Conservation (phyloP, 176 grass and related monocot genomes). For the Aegilops bicornis region DNA sequence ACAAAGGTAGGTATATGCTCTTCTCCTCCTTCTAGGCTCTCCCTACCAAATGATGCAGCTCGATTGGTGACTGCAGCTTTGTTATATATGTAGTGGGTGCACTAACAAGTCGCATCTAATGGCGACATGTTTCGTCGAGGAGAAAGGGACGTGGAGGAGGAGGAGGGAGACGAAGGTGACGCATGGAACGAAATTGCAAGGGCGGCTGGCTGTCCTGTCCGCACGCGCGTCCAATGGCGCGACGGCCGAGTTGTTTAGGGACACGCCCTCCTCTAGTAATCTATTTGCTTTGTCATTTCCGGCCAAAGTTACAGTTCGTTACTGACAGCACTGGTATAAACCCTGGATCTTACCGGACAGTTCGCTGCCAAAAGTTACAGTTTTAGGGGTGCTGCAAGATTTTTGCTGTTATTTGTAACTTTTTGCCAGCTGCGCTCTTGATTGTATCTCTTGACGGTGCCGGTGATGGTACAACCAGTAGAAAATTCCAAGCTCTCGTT, state of each 20-base stretch:
- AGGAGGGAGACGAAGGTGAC: conserved; percentile 26
- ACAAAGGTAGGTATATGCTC: background rate
- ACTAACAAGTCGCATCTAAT: background rate
- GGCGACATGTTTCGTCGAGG: conserved; percentile 28
- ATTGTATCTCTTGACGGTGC: conserved; percentile 1
- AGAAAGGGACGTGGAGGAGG: conserved; percentile 28
- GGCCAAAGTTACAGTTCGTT: background rate
- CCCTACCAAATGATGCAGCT: conserved; percentile 14
- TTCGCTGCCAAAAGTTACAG: background rate
- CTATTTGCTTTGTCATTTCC: background rate
- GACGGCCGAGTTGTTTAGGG: conserved; percentile 48
- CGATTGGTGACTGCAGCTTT: conserved; percentile 22
- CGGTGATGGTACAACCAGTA: background rate
- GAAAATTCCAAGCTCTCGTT: background rate
- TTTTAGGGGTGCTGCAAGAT: background rate
- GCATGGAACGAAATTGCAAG: conserved; percentile 2
- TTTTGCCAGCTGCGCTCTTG: background rate
- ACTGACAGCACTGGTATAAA: conserved; percentile 36
- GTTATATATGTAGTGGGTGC: conserved; percentile 21
- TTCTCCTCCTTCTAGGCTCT: background rate
- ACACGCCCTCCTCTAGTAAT: background rate
- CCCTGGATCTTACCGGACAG: background rate
- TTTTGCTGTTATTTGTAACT: background rate
- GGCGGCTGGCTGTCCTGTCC: conserved; percentile 33
- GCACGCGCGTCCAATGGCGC: conserved; percentile 45